Conservation (phyloP, 2,329 filamentous ascomycete species). For the Pseudocercospora cruenta region DNA sequence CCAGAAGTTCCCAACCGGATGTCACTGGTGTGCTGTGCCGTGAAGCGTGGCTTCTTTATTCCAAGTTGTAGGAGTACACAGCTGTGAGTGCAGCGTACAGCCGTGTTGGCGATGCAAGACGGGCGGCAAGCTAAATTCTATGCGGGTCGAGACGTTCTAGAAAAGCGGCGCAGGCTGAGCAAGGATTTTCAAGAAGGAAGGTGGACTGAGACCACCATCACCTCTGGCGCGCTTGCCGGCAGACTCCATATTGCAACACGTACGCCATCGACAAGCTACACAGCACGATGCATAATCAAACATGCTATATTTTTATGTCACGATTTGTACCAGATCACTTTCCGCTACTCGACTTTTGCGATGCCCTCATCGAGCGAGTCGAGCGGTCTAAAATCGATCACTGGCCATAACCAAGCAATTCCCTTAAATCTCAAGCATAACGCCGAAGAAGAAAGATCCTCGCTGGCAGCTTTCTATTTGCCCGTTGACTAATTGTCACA, state of each 20-base stretch:
- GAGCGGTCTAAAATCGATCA: not conserved
- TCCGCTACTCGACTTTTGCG: not conserved
- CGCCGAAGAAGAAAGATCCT: slow-evolving; percentile 25
- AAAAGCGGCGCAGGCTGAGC: not conserved
- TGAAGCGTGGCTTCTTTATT: not conserved
- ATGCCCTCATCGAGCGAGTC: not conserved
- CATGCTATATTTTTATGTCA: not conserved
- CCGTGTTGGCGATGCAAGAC: not conserved
- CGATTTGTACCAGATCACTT: not conserved
- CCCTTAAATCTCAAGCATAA: slow-evolving; percentile 26
- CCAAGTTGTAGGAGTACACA: too few relatives aligned
- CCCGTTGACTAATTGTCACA: slow-evolving; percentile 97
- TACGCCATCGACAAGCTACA: not conserved
- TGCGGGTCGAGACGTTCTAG: not conserved
- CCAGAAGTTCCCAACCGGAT: not conserved
- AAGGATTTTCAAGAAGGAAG: not conserved
- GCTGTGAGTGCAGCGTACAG: not conserved
- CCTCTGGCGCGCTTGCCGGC: not conserved
- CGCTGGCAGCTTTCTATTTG: slow-evolving; percentile 66
- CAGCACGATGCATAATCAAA: not conserved
- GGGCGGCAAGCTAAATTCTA: not conserved
- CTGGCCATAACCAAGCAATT: slow-evolving; percentile 21
- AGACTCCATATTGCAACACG: not conserved
- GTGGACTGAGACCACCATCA: not conserved
- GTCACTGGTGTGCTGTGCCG: not conserved